These are phyloP conservation scores for Gastrolobium bilobum DNA, from an alignment of 306 rosid genomes.

Conservation along the genomic window DNA sequence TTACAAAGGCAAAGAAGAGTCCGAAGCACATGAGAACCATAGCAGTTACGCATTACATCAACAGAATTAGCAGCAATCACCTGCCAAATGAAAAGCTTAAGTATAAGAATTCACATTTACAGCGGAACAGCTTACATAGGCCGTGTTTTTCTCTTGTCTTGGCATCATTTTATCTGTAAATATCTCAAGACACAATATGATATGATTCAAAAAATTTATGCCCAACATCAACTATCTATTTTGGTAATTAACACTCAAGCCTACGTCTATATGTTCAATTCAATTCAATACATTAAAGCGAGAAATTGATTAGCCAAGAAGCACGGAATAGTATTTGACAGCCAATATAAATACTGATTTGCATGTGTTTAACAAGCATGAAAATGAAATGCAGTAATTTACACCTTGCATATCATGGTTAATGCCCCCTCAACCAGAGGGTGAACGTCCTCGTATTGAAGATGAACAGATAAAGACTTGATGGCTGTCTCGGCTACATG, in stretches of 20 bases:
- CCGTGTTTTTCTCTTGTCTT: background rate
- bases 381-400: background rate
- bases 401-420: conserved; percentile 75
- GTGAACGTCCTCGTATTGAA: conserved; percentile 59
- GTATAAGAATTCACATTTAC: conserved; percentile 9
- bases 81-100: conserved; percentile 55
- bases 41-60: conserved; percentile 80
- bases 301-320: background rate
- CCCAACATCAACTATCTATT: conserved; percentile 9
- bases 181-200: background rate
- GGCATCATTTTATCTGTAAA: conserved; percentile 15
- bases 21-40: conserved; percentile 93
- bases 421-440: conserved; percentile 71
- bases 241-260: background rate
- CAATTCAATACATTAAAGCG: conserved; percentile 19
- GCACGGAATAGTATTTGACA: background rate
- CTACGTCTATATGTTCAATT: background rate
- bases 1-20: conserved; percentile 84
- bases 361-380: conserved; percentile 3
- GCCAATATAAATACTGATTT: background rate
- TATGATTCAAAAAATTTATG: background rate
- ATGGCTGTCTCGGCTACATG: conserved; percentile 89
- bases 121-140: background rate
- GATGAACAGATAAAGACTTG: conserved; percentile 70
- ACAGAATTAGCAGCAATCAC: conserved; percentile 67